Base-by-base conservation (phyloP, 306 rosid genomes). In the Vigna nakashimae region DNA sequence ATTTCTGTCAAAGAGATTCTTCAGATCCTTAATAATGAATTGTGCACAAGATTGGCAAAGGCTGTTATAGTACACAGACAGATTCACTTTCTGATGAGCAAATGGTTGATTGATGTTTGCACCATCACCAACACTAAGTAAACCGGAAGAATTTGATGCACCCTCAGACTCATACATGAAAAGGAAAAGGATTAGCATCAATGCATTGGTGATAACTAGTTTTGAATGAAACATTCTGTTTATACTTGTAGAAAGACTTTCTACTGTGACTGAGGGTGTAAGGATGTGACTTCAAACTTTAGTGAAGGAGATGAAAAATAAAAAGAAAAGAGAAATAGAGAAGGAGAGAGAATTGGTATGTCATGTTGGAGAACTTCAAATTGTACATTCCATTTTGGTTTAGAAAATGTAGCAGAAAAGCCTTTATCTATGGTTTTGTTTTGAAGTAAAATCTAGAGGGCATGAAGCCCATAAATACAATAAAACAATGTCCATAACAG, bases 11-110 rank as follows among this genome's bases (percentile, higher is more conserved):
- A 89, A 91, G 59, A 86, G 55, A 20, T 16, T 65, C 16, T 57
- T 34, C 20, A 91, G 88, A 75, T 87, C 80, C 74, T 59, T 58
- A 8, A 84, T 73, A 0, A 91, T 86, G 88, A 89, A 87, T 53
- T 50, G 15, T 0, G 89, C 84, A 63, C 85, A 81, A 67, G 46
- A 7, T 63, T 69, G 64, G 71, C 65, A 55, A 9, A 89, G 45
- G 48, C 90, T 75, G 18, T 86, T 89, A 22, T 84, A 89, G 71
- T 91, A 89, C 18, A 91, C 66, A 22, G 93, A 78, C 12, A 89
- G 66, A 71, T 88, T 87, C 36, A 91, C 86, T 83, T 91, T 87
- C 64, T 82, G 64, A 65, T 78, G 5, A 59, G 46, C 66, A n/a
- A 46, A 0, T 32, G 80, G 26, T 18, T 74, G 7, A 48, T 59